These are phyloP conservation scores for Colletotrichum falcatum DNA, from an alignment of 2,329 filamentous ascomycete genomes.

Conservation along the genomic window DNA sequence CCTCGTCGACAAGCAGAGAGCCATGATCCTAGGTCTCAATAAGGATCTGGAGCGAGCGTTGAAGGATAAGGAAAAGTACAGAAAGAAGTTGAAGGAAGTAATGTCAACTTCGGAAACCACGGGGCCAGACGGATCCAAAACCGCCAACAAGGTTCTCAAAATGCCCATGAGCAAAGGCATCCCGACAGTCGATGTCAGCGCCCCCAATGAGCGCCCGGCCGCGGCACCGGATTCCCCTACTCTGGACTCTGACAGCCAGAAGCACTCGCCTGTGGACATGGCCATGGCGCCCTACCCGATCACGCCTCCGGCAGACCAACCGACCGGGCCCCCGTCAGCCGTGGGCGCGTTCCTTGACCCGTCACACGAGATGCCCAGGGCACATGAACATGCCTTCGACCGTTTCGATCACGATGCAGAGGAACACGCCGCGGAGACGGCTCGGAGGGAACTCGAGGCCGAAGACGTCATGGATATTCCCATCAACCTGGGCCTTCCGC, in stretches of 20 bases:
- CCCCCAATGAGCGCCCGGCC: constrained; percentile 48
- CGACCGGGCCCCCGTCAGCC: constrained; percentile 54
- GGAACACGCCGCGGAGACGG: constrained; percentile 60
- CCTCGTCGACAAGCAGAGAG: constrained; percentile 93
- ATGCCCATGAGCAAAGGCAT: constrained; percentile 42
- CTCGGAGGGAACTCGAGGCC: constrained; percentile 59
- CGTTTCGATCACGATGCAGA: constrained; percentile 67
- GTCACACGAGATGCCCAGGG: constrained; percentile 69
- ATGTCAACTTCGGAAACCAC: constrained; percentile 56
- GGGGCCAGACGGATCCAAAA: constrained; percentile 44
- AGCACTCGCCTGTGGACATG: constrained; percentile 70
- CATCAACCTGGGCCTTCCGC: constrained; percentile 64
- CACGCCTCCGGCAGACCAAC: constrained; percentile 69
- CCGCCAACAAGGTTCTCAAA: constrained; percentile 33
- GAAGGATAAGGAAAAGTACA: constrained; percentile 95
- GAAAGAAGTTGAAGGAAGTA: constrained; percentile 87
- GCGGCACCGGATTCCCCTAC: constrained; percentile 61
- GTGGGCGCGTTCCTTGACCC: constrained; percentile 67
- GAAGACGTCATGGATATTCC: constrained; percentile 59
- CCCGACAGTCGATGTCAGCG: constrained; percentile 46
- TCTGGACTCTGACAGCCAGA: constrained; percentile 62
- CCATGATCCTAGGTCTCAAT: constrained; percentile 93
- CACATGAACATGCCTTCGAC: constrained; percentile 69
- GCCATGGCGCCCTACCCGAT: constrained; percentile 73
- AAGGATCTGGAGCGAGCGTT: constrained; percentile 91